Evolutionary conservation across 768 basidiomycete genomes (phyloP).

Genomic region (Russula brevipes): DNA sequence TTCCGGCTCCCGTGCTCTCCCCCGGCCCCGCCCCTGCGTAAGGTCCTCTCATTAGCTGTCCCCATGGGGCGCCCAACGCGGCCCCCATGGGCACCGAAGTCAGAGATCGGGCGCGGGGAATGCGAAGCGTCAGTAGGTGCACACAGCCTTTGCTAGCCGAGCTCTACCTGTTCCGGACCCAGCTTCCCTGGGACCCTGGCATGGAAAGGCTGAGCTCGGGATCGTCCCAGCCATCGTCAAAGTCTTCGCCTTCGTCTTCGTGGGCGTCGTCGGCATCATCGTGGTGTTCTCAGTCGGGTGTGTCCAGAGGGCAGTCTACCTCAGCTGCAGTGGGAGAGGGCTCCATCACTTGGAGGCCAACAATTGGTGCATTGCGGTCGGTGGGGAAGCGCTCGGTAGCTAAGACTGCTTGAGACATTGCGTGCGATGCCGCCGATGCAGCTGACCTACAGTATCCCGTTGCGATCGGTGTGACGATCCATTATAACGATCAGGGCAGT

Average conservation of each 20-base stretch:
- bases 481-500: no score
- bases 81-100: neutral
- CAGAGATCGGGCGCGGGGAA: neutral
- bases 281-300: neutral
- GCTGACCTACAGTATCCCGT: neutral
- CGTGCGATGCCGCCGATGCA: constrained; percentile 2
- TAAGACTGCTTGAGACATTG: constrained; percentile 34
- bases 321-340: constrained; percentile 56
- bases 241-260: neutral
- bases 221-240: constrained; percentile 22
- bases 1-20: no score
- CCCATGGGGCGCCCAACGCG: neutral
- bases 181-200: neutral
- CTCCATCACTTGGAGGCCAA: constrained; percentile 62
- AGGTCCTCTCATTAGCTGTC: neutral
- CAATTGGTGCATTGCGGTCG: constrained; percentile 71
- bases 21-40: no score
- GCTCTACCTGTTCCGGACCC: constrained; percentile 11
- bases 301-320: constrained; percentile 34
- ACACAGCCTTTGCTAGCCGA: constrained; percentile 17
- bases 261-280: neutral
- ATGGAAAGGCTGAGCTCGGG: constrained; percentile 10
- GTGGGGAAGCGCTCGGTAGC: constrained; percentile 62
- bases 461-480: no score
- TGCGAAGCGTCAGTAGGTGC: neutral